Base-by-base conservation (phyloP, 768 basidiomycete species). In the Erythrobasidium yunnanense region DNA sequence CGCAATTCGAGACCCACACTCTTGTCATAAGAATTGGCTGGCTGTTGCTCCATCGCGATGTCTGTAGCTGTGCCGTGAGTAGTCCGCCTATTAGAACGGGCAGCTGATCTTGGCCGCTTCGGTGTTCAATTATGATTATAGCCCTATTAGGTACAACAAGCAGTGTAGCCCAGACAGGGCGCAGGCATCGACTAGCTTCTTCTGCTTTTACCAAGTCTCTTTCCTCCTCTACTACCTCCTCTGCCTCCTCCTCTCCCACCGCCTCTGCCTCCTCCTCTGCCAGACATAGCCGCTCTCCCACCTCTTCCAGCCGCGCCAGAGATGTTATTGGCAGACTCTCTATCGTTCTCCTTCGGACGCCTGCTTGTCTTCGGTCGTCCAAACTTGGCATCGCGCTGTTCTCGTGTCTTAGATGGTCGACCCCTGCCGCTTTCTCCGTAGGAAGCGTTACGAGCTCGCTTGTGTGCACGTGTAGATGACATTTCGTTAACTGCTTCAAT, bases 401-500 rank as follows among this genome's bases (percentile, higher is more conserved):
- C 29, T 17, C 69, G 34, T 13, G 57, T 35, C 52, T 66, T 63
- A 82, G 15, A 79, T 80, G 25, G 79, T 74, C 18, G 88, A 83
- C 49, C 82, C 79, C 68, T 86, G 77, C 70, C 76, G 76, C 74
- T 49, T 20, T 34, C 63, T 18, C 60, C 34, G 65, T 35, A 66
- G 73, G 33, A 32, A 53, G 23, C 55, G 29, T 25, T 27, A 4
- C 42, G 23, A 11, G 15, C 51, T 15, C 81, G 81, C 60, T 87
- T 86, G 58, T 83, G 80, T 11, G 86, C 86, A 15, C 82, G 82
- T 71, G 87, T 85, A 29, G 85, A 76, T 70, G 91, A 83, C 15
- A 42, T 42, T n/a, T 89, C 90, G 66, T 93, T 87, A 74, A 95
- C 90, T 34, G 95, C 84, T 0, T 87, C 86, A 66, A 96, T 81